Base-by-base conservation (phyloP, 2,329 filamentous ascomycete species). In the Pseudogymnoascus sp. region DNA sequence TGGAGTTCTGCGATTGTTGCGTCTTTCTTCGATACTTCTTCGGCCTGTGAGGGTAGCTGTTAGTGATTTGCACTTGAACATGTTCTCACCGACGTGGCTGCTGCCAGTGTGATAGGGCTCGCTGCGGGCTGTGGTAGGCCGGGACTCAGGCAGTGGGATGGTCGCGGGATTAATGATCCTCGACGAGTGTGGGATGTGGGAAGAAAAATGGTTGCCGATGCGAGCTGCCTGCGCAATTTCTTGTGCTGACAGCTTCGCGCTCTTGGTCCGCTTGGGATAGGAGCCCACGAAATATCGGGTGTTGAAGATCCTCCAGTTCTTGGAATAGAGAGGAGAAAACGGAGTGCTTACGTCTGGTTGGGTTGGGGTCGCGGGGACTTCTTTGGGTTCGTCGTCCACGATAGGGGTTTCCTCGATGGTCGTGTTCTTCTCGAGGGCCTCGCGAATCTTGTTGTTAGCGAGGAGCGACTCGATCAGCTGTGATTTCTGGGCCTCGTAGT, bases 381-480 rank as follows among this genome's bases (percentile, higher is more conserved):
- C 47, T 34, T 57, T 57, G 26, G 47, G 4, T 18, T 57, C 47
- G 10, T 57, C 47, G n/a, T 57, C 47, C 26, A 18, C 34, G 21
- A 34, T 34, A 39, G 59, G 37, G 26, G 18, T n/a, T 29, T 51
- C 16, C 31, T 61, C 23, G 34, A 16, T 26, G 59, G 29, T 14
- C 5, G 59, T 23, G 5, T 34, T 40, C 34, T 61, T 40, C 34
- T 61, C 81, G 37, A 80, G 74, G 64, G 83, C 78, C 71, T 83
- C 82, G 63, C 81, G 79, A 62, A 86, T 76, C 72, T 81, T 81
- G 65, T 87, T 84, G 71, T 86, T 86, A 66, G 81, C 79, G 54
- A 87, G 77, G 16, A 87, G 77, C 51, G 83, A 81, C 42, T 84
- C 79, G 67, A 87, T 79, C 23, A 87, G 78, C 70, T 87, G 84